Percentiles rank a stretch among this genome's conserved stretches.
Conservation (phyloP, 495 filamentous ascomycete species). For the Xylaria longipes region DNA sequence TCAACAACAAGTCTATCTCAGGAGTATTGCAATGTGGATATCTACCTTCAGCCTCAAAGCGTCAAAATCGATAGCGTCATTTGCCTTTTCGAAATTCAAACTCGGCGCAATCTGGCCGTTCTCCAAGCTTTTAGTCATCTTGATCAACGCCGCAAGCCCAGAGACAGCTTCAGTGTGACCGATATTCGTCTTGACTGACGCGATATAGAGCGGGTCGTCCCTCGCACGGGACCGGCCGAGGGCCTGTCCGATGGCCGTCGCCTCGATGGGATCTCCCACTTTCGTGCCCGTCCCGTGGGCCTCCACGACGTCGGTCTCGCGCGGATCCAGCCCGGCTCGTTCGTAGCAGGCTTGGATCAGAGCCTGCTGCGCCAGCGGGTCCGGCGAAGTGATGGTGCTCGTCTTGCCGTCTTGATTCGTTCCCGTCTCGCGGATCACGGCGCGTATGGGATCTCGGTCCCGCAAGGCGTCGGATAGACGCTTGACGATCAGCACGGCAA, state of each 20-base stretch:
- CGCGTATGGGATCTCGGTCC: constrained; percentile 8
- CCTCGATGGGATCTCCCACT: constrained; percentile 48
- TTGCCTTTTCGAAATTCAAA: constrained; percentile 54
- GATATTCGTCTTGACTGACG: constrained; percentile 64
- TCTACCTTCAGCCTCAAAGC: constrained; percentile 50
- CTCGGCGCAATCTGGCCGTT: constrained; percentile 58
- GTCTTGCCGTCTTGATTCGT: constrained; percentile 16
- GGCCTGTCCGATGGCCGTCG: constrained; percentile 56
- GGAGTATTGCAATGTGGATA: no score
- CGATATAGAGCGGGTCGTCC: constrained; percentile 56
- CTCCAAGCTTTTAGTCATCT: constrained; percentile 62
- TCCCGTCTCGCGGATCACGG: background rate
- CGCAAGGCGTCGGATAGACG: background rate
- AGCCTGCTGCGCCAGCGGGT: background rate
- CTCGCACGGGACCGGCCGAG: constrained; percentile 43
- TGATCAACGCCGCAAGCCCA: constrained; percentile 64
- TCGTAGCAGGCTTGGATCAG: constrained; percentile 9
- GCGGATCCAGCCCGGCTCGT: background rate
- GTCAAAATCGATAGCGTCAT: constrained; percentile 51
- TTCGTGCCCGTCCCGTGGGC: background rate
- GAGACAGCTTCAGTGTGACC: constrained; percentile 63
- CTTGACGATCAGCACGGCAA: background rate
- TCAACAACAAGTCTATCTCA: no score
- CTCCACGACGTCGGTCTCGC: background rate
- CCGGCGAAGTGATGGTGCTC: background rate